phyloP scores from a whole-genome alignment of 1,284 basidiomycete species.

The Pseudozyma sp. region DNA sequence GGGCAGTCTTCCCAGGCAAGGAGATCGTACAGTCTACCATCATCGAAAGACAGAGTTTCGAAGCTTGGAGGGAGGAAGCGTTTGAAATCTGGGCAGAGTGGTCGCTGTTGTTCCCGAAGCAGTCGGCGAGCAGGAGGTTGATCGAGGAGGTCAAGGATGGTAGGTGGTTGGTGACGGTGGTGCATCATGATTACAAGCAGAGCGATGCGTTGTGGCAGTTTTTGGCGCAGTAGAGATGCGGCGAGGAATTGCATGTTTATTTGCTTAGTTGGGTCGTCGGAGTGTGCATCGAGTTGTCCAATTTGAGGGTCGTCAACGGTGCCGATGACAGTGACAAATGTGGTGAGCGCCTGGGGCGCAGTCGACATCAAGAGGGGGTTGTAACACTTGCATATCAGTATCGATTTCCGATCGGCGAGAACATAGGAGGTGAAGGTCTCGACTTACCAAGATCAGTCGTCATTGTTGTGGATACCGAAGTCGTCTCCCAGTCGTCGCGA shows the following conservation, averaged over 20 bases:
- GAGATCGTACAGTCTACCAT: conserved; percentile 71
- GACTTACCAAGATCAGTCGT: conserved; percentile 3
- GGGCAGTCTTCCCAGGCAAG: conserved; percentile 71
- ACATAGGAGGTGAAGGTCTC: neutral
- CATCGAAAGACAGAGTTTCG: conserved; percentile 71
- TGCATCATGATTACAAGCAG: conserved; percentile 93
- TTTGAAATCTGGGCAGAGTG: conserved; percentile 97
- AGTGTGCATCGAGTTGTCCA: too few relatives aligned
- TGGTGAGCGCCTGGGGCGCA: conserved; percentile 5
- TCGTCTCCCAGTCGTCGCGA: conserved; percentile 23
- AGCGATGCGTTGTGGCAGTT: conserved; percentile 80
- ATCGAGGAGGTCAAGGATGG: conserved; percentile 79
- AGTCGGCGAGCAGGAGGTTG: conserved; percentile 78
- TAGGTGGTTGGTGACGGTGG: conserved; percentile 90
- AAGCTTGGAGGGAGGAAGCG: conserved; percentile 82
- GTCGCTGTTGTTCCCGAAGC: conserved; percentile 85
- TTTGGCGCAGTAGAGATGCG: conserved; percentile 23
- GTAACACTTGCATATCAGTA: too few relatives aligned
- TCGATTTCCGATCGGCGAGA: too few relatives aligned
- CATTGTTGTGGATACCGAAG: conserved; percentile 18
- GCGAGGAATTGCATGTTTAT: neutral
- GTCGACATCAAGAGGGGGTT: too few relatives aligned
- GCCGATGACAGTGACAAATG: conserved; percentile 13
- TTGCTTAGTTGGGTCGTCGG: too few relatives aligned
- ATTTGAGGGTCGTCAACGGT: too few relatives aligned